Conservation (phyloP, 805 yeast genomes). For the Saturnispora serradocipensis region DNA sequence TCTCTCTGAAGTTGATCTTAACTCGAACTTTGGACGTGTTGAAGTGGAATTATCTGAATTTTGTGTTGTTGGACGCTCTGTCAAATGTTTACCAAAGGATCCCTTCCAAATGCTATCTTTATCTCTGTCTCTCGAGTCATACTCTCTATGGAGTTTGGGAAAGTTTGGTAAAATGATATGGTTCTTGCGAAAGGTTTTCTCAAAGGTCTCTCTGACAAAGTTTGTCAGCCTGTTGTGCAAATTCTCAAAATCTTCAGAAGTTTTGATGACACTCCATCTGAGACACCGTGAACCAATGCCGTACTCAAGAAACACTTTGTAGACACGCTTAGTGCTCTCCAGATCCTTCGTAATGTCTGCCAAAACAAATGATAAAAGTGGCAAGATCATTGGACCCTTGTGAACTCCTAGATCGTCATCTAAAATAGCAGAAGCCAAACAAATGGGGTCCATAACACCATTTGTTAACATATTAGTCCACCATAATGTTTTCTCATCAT, state of each 20-base stretch:
- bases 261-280: conserved; percentile 72
- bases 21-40: not conserved
- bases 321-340: conserved; percentile 31
- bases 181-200: conserved; percentile 19
- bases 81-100: conserved; percentile 3
- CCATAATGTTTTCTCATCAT: conserved; percentile 17
- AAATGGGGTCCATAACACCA: conserved; percentile 66
- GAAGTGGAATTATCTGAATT: not conserved
- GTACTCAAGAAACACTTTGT: conserved; percentile 72
- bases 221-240: conserved; percentile 55
- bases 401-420: conserved; percentile 68
- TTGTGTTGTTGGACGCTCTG: not conserved
- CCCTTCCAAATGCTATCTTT: conserved; percentile 15
- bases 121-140: conserved; percentile 7
- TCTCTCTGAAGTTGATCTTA: not conserved
- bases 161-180: not conserved
- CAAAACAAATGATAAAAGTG: conserved; percentile 60
- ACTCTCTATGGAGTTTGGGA: conserved; percentile 1
- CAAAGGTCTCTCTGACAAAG: conserved; percentile 2
- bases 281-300: conserved; percentile 76
- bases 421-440: conserved; percentile 65
- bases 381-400: conserved; percentile 75
- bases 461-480: conserved; percentile 9
- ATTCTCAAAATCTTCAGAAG: conserved; percentile 59
- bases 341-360: conserved; percentile 37